Percentiles rank a stretch among this genome's conserved stretches.
These are phyloP conservation scores for Sugiyamaella castrensis DNA, from an alignment of 1,139 yeast genomes.

Conservation along the genomic window DNA sequence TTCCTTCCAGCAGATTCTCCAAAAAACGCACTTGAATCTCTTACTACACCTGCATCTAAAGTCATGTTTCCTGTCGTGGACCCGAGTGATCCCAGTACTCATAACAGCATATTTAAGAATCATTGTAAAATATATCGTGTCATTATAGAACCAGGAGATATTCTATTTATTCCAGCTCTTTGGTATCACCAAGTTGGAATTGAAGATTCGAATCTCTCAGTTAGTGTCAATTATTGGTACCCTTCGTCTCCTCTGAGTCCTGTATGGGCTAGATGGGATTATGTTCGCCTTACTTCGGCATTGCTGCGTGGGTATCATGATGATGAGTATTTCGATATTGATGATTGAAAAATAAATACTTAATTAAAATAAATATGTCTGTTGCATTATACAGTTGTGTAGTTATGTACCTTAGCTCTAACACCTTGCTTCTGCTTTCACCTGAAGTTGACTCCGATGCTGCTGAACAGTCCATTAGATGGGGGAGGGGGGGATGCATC, in stretches of 20 bases:
- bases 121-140: constrained; percentile 32
- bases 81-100: constrained; percentile 28
- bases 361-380: not conserved
- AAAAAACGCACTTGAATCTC: not conserved
- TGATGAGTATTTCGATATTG: constrained; percentile 27
- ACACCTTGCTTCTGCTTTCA: too few relatives aligned
- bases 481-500: too few relatives aligned
- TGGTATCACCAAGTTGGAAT: constrained; percentile 43
- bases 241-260: constrained; percentile 29
- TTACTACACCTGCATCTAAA: not conserved
- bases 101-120: constrained; percentile 19
- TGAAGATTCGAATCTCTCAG: constrained; percentile 29
- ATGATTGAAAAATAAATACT: not conserved
- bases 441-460: not conserved
- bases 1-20: constrained; percentile 13
- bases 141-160: constrained; percentile 38
- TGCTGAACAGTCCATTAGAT: too few relatives aligned
- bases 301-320: constrained; percentile 31
- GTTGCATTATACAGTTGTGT: not conserved
- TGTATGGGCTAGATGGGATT: constrained; percentile 37
- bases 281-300: constrained; percentile 29
- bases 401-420: too few relatives aligned
- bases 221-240: constrained; percentile 43
- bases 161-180: constrained; percentile 41
- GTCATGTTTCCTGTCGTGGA: constrained; percentile 37